Base-by-base conservation (phyloP, 306 rosid species). In the Gleditsia sinensis region DNA sequence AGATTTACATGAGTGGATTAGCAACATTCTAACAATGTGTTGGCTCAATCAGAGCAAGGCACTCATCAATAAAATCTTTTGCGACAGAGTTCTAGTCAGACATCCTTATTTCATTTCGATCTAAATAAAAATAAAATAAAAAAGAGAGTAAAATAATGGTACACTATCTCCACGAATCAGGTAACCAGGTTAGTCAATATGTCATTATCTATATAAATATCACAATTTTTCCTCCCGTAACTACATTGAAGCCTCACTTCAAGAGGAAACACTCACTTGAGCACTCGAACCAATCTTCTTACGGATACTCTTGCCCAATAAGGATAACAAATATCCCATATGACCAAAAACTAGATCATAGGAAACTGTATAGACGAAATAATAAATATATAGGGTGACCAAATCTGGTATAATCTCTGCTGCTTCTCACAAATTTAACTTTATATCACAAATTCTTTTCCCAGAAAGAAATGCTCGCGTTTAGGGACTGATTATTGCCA, bases 401-500 rank as follows among this genome's bases (percentile, higher is more conserved):
- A 68, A 72, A 80, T 56, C 53, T 39, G 45, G 61, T 45, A 67
- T 67, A 72, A 7, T 65, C 63, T 28, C 59, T 20, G 48, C 62
- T 20, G 55, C 36, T 70, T 36, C 77, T 42, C 27, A 49, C 76
- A 43, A n/a, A 61, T 3, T 65, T 59, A 46, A 63, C 24, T 64
- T 43, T 67, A 65, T 39, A 25, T 42, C 2, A 19, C 65, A 65
- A n/a, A 51, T 51, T 72, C 48, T 20, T 71, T 76, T 59, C 42
- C 68, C 65, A 21, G 56, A 48, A 42, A 48, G 43, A 33, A 36
- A 51, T 65, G 67, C 39, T 68, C 19, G 72, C 74, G 36, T 25
- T 79, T 68, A 82, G 54, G 83, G 84, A 66, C 46, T 85, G 78
- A 91, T 53, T 59, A 82, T 69, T 56, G 90, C 83, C 56, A 91